Percentiles rank a stretch among this genome's conserved stretches.
phyloP scores from a whole-genome alignment of 2,329 filamentous ascomycete species.

The Didymella sp. region DNA sequence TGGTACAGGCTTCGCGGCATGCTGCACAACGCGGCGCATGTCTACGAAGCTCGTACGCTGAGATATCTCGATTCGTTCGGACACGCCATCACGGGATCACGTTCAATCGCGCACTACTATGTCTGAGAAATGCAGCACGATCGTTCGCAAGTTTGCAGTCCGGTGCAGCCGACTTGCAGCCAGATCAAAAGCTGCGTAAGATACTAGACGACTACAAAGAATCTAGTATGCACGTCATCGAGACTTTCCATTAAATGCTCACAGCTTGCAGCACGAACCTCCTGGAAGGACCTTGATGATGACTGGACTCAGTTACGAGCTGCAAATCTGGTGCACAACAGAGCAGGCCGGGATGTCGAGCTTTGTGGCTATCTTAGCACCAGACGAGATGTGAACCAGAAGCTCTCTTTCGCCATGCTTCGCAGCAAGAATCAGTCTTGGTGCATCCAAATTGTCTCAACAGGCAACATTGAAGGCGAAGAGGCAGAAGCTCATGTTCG shows the following conservation, averaged over 20 bases:
- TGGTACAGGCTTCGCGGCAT: slow-evolving; percentile 28
- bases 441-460: slow-evolving; percentile 60
- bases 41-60: slow-evolving; percentile 42
- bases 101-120: slow-evolving; percentile 17
- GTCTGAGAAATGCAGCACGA: slow-evolving; percentile 20
- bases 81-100: slow-evolving; percentile 42
- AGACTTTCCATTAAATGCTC: not conserved
- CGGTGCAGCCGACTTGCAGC: slow-evolving; percentile 5
- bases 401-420: slow-evolving; percentile 73
- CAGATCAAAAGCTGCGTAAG: slow-evolving; percentile 30
- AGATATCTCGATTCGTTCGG: slow-evolving; percentile 44
- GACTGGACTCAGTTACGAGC: slow-evolving; percentile 31
- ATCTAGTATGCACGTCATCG: slow-evolving; percentile 31
- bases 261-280: slow-evolving; percentile 8
- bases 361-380: slow-evolving; percentile 72
- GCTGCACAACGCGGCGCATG: slow-evolving; percentile 21
- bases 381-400: slow-evolving; percentile 70
- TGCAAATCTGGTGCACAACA: slow-evolving; percentile 9
- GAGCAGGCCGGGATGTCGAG: slow-evolving; percentile 18
- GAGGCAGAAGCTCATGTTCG: slow-evolving; percentile 40
- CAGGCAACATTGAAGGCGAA: slow-evolving; percentile 44
- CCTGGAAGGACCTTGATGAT: slow-evolving; percentile 42
- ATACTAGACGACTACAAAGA: slow-evolving; percentile 43
- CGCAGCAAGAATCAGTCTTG: slow-evolving; percentile 53
- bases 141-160: slow-evolving; percentile 22